Conservation (phyloP, 805 yeast species). For the Ogataea ganodermae region DNA sequence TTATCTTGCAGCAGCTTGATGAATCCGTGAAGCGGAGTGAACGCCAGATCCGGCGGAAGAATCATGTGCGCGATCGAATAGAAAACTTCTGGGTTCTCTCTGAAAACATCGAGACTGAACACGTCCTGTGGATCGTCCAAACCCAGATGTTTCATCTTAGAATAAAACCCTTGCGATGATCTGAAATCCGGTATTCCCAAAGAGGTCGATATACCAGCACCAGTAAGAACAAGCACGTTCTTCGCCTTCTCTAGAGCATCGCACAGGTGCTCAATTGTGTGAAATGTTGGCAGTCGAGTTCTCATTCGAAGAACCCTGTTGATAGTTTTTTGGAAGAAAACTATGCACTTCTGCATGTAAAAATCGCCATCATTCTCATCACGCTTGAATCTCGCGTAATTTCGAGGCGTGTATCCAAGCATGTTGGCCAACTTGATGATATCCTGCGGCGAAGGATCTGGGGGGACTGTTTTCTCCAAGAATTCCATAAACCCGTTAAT, state of each 20-base stretch:
- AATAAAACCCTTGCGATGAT: slow-evolving; percentile 83
- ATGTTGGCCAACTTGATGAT: slow-evolving; percentile 56
- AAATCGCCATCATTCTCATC: slow-evolving; percentile 15
- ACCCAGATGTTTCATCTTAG: slow-evolving; percentile 65
- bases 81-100: slow-evolving; percentile 74
- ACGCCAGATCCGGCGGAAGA: slow-evolving; percentile 68
- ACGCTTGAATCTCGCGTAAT: slow-evolving; percentile 15
- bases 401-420: slow-evolving; percentile 54
- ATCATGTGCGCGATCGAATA: slow-evolving; percentile 86
- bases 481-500: slow-evolving; percentile 63
- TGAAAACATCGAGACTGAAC: slow-evolving; percentile 71
- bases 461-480: slow-evolving; percentile 52
- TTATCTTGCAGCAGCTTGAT: slow-evolving; percentile 72
- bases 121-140: slow-evolving; percentile 89
- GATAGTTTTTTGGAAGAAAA: slow-evolving; percentile 63
- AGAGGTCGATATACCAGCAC: slow-evolving; percentile 91
- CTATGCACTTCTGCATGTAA: slow-evolving; percentile 37
- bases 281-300: slow-evolving; percentile 52
- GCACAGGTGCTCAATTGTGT: slow-evolving; percentile 59
- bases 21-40: slow-evolving; percentile 80
- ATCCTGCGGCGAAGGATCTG: slow-evolving; percentile 58
- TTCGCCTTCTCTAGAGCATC: slow-evolving; percentile 54
- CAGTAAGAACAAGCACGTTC: slow-evolving; percentile 75
- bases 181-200: slow-evolving; percentile 92
- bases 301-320: slow-evolving; percentile 60